Percentiles rank a stretch among this genome's conserved stretches.
These are phyloP conservation scores for Entelexis paramagnoliae DNA, from an alignment of 1,139 yeast genomes.

Conservation along the genomic window DNA sequence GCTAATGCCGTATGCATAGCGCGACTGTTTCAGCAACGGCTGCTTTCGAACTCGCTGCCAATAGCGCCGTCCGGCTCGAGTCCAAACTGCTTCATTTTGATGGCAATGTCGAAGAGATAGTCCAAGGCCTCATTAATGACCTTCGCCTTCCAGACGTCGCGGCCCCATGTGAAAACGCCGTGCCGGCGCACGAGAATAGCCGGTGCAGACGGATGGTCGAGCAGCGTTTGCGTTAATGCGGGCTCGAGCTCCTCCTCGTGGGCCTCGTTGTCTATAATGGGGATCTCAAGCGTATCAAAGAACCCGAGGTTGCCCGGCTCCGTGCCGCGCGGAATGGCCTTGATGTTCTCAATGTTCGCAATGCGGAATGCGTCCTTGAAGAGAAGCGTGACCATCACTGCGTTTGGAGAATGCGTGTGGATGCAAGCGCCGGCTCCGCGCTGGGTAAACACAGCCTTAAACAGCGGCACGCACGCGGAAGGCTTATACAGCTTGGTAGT, in stretches of 20 bases:
- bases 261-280: conserved; percentile 84
- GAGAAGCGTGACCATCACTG: conserved; percentile 69
- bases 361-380: conserved; percentile 47
- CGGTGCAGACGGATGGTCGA: conserved; percentile 59
- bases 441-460: conserved; percentile 61
- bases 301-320: conserved; percentile 62
- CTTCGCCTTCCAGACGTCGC: conserved; percentile 84
- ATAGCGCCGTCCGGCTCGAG: conserved; percentile 20
- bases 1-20: too few relatives aligned
- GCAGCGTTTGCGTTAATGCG: conserved; percentile 52
- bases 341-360: conserved; percentile 79
- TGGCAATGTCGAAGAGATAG: conserved; percentile 72
- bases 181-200: conserved; percentile 89
- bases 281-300: conserved; percentile 67
- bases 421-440: conserved; percentile 86
- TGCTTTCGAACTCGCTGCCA: conserved; percentile 6
- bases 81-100: conserved; percentile 49
- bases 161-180: conserved; percentile 95
- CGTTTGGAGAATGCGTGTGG: conserved; percentile 84
- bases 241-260: conserved; percentile 75
- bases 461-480: conserved; percentile 86
- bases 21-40: background rate
- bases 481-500: conserved; percentile 62
- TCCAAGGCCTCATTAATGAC: conserved; percentile 88
- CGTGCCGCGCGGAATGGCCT: conserved; percentile 68